Percentiles rank a stretch among this genome's conserved stretches.
Conservation (phyloP, 176 grass and related monocot species). For the Aegilops umbellulata region DNA sequence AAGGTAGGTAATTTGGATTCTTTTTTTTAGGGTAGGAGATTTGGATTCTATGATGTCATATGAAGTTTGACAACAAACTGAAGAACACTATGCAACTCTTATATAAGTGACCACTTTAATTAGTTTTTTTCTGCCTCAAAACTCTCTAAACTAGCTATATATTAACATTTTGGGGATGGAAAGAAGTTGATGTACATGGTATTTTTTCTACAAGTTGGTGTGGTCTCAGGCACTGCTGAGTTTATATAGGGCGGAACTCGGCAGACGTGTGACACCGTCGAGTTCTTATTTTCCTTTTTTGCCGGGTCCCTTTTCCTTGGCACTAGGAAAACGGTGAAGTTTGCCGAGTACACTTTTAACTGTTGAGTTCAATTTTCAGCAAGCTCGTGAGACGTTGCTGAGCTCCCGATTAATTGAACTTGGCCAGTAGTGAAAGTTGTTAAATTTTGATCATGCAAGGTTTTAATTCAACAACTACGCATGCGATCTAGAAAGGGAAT, state of each 20-base stretch:
- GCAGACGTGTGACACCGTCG: too few relatives aligned
- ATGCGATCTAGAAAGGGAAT: conserved; percentile 31
- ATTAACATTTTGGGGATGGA: not conserved
- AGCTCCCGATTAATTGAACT: too few relatives aligned
- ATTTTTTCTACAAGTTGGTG: not conserved
- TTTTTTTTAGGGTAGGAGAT: not conserved
- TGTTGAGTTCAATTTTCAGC: too few relatives aligned
- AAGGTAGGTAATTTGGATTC: not conserved
- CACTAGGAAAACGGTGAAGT: too few relatives aligned
- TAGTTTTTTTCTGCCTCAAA: not conserved
- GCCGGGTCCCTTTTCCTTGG: too few relatives aligned
- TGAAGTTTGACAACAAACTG: not conserved
- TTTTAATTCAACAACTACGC: not conserved
- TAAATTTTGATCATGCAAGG: not conserved
- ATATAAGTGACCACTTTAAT: not conserved
- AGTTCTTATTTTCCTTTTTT: too few relatives aligned
- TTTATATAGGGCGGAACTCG: too few relatives aligned
- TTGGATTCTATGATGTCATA: not conserved
- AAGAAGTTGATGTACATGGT: not conserved
- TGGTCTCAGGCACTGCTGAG: too few relatives aligned
- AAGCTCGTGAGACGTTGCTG: too few relatives aligned
- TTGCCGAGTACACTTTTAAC: too few relatives aligned
- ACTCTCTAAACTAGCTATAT: not conserved
- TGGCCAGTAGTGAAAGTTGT: not conserved
- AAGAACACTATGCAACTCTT: not conserved